phyloP scores from a whole-genome alignment of 805 yeast genomes.

The Saccharomycopsis olivae region DNA sequence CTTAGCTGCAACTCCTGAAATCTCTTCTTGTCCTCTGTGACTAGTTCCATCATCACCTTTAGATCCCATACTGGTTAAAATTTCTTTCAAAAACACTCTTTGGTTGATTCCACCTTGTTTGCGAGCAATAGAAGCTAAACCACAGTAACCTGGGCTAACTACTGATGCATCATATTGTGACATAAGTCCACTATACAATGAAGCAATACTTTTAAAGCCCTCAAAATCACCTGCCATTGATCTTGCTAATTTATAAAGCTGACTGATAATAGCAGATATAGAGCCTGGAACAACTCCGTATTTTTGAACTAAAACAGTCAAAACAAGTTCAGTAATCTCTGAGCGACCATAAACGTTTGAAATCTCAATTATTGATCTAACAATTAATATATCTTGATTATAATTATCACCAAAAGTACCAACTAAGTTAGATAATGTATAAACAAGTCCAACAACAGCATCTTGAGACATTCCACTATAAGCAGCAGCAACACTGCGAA shows the following conservation, averaged over 20 bases:
- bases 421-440: constrained; percentile 68
- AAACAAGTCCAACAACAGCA: constrained; percentile 71
- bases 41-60: constrained; percentile 47
- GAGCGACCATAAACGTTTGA: constrained; percentile 58
- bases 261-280: constrained; percentile 33
- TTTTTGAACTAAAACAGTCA: constrained; percentile 77
- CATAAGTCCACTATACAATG: constrained; percentile 43
- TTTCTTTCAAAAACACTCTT: constrained; percentile 48
- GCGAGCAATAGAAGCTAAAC: constrained; percentile 25
- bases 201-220: constrained; percentile 33
- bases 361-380: constrained; percentile 56
- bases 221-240: constrained; percentile 9
- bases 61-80: constrained; percentile 55
- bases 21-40: constrained; percentile 68
- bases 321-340: constrained; percentile 64
- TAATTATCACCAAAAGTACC: constrained; percentile 27
- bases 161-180: constrained; percentile 27
- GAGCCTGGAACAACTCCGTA: constrained; percentile 25
- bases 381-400: constrained; percentile 16
- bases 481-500: constrained; percentile 42
- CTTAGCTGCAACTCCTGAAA: constrained; percentile 58
- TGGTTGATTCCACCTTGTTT: constrained; percentile 25
- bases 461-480: constrained; percentile 66
- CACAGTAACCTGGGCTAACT: constrained; percentile 40
- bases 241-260: constrained; percentile 9